Conservation (phyloP, 148 eudicot genomes). For the Rhododendron vialii region DNA sequence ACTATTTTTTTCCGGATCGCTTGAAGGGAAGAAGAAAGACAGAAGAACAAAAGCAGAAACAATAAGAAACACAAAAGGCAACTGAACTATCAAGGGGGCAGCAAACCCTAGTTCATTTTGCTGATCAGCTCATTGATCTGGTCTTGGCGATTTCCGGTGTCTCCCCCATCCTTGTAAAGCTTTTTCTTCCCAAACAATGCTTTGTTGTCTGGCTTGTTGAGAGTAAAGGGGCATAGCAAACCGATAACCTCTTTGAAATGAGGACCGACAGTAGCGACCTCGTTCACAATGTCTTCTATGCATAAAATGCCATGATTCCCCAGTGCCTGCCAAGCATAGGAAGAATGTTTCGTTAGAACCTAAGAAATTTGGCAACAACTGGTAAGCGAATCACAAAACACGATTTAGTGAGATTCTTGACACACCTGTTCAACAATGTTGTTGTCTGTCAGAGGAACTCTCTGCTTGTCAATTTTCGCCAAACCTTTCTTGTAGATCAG, state of each 20-base stretch:
- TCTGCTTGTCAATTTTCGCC: conserved; percentile 52
- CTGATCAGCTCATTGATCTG: conserved; percentile 65
- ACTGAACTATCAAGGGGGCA: neutral
- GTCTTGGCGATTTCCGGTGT: conserved; percentile 71
- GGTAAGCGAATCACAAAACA: neutral
- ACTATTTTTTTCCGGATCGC: conserved; percentile 32
- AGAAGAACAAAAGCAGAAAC: neutral
- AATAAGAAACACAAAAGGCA: neutral
- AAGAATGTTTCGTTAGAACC: neutral
- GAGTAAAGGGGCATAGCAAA: conserved; percentile 60
- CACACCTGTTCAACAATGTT: conserved; percentile 83
- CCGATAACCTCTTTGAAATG: conserved; percentile 64
- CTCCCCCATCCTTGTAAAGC: conserved; percentile 66
- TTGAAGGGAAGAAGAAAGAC: conserved; percentile 18
- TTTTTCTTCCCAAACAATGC: conserved; percentile 62
- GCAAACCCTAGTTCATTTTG: conserved; percentile 58
- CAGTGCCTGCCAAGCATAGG: conserved; percentile 41
- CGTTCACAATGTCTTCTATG: conserved; percentile 79
- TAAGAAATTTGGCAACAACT: neutral
- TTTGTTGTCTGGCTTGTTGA: conserved; percentile 62
- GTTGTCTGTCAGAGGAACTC: conserved; percentile 75
- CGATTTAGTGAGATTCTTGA: neutral
- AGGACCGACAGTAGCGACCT: conserved; percentile 64
- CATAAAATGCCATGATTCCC: conserved; percentile 68
- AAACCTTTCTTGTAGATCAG: conserved; percentile 85